Percentiles rank a stretch among this genome's conserved stretches.
Evolutionary conservation across 139 green algal species (phyloP).

Genomic region (Ettlia oleoabundans): DNA sequence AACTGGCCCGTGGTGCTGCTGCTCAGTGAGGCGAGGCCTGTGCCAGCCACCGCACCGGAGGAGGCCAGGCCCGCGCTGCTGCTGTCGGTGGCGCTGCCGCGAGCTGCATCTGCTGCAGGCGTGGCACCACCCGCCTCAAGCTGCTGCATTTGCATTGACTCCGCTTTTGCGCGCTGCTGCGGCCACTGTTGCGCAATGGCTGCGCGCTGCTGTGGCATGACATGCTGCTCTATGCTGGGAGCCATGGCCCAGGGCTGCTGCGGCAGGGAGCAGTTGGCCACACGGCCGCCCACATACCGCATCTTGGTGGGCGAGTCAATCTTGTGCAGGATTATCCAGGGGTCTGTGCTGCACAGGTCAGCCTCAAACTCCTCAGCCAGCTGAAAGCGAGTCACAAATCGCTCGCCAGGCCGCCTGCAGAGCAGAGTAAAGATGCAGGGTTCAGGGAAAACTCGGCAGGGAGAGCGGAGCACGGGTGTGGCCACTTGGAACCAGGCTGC

Average conservation of each 20-base stretch:
- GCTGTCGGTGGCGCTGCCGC: neutral
- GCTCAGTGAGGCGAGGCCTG: too few species aligned
- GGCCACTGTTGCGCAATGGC: neutral
- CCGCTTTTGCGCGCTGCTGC: neutral
- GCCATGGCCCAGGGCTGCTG: slow-evolving; percentile 4
- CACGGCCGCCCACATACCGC: slow-evolving; percentile 45
- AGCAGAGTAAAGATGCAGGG: neutral
- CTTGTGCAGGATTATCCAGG: slow-evolving; percentile 61
- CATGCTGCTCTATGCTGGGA: slow-evolving; percentile 5
- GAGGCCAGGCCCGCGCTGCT: too few species aligned
- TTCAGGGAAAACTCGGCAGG: neutral
- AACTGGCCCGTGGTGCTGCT: too few species aligned
- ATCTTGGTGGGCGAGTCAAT: slow-evolving; percentile 67
- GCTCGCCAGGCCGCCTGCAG: slow-evolving; percentile 30
- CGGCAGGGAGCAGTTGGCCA: slow-evolving; percentile 25
- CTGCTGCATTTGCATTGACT: neutral
- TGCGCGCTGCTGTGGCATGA: neutral
- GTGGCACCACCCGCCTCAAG: neutral
- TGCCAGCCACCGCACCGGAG: too few species aligned
- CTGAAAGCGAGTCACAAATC: slow-evolving; percentile 48
- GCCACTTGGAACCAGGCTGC: too few species aligned
- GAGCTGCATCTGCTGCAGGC: too few species aligned
- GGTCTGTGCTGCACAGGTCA: slow-evolving; percentile 41
- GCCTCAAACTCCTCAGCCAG: slow-evolving; percentile 49
- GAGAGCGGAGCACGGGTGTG: too few species aligned